Conservation (phyloP, 441 rosid genomes). For the Hura crepitans region DNA sequence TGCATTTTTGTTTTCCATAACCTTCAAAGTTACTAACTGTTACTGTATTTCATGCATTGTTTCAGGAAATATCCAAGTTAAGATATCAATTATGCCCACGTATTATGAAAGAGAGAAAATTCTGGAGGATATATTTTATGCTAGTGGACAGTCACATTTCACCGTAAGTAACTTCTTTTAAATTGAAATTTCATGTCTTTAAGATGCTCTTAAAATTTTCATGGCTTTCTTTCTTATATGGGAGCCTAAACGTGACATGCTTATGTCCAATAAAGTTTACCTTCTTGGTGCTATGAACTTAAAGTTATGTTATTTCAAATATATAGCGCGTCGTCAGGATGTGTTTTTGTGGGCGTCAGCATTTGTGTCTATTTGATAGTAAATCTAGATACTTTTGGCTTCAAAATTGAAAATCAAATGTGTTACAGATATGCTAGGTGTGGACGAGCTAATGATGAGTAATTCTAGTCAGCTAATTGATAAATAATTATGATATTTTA, state of each 20-base stretch:
- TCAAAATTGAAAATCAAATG: neutral
- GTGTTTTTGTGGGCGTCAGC: neutral
- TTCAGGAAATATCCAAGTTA: constrained; percentile 74
- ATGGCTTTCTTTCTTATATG: neutral
- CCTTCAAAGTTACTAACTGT: neutral
- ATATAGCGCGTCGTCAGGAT: neutral
- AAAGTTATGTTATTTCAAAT: neutral
- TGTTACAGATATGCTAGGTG: no score
- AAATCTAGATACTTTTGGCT: neutral
- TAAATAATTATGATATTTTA: no score
- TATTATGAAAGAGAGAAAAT: constrained; percentile 64
- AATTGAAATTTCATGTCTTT: constrained; percentile 3
- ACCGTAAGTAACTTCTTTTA: constrained; percentile 44
- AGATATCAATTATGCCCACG: constrained; percentile 81
- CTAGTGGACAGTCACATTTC: constrained; percentile 64
- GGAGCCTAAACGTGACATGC: neutral
- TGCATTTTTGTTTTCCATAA: neutral
- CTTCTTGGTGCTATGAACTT: neutral
- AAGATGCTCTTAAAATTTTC: neutral
- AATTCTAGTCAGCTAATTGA: no score
- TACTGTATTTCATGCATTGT: constrained; percentile 10
- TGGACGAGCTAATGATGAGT: no score
- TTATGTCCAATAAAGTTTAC: neutral
- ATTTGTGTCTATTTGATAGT: neutral
- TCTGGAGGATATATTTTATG: constrained; percentile 81